Base-by-base conservation (phyloP, 2,329 filamentous ascomycete species). In the Epicoccum nigrum region DNA sequence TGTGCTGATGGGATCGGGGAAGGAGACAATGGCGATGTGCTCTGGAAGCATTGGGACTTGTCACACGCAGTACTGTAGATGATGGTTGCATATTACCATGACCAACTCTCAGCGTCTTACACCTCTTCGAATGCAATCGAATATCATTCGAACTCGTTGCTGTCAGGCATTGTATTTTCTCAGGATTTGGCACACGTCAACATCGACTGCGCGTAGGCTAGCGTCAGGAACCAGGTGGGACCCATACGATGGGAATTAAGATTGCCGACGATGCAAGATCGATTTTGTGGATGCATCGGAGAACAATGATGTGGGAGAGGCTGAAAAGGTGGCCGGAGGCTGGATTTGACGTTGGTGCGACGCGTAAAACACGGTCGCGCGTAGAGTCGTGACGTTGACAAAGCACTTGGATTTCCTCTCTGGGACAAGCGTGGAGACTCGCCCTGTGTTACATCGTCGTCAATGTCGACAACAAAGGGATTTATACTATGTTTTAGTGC, bases 241-340 rank as follows among this genome's bases (percentile, higher is more conserved):
- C 44, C 7, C 20, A 13, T n/a, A 15, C 5, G 27, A 55, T 56
- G 33, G 40, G 42, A 12, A 28, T 37, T 25, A 27, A 62, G 57
- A 62, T 64, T 63, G 50, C 44, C 54, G 56, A 59, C 25, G n/a
- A 49, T 34, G 57, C 54, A 45, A 59, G 54, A 67, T 66, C 60
- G 63, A 60, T 56, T 47, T 47, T 53, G 45, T 45, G 16, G 30
- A 52, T 39, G 48, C 33, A 58, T 59, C 51, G 59, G 46, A 51
- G 50, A 56, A 35, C 51, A 51, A 62, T 61, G 58, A 60, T 55
- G 56, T 16, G 38, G 40, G 34, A 34, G 40, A 33, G 32, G 55
- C 34, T 48, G 45, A 41, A 51, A 54, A 37, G 37, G 32, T 19
- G 44, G 55, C 57, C 37, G 45, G 47, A 49, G 55, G 54, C 56